Conservation (phyloP, 2,329 filamentous ascomycete genomes). For the Nemania bipapillata region DNA sequence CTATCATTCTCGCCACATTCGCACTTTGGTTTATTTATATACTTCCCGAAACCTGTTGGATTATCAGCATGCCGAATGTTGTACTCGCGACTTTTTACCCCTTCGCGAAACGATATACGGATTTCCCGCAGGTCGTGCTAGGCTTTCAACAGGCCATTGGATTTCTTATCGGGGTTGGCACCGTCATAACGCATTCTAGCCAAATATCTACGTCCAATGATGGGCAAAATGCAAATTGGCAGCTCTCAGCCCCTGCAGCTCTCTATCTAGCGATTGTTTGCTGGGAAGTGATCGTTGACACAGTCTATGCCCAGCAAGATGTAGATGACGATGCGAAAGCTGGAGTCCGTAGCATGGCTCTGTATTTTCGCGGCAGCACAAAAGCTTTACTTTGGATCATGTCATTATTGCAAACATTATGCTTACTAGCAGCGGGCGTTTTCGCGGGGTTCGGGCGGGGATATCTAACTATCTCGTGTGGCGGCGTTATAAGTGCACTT, state of each 20-base stretch:
- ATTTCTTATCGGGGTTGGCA: background rate
- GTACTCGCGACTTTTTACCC: background rate
- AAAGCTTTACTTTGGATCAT: background rate
- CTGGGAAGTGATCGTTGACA: conserved; percentile 21
- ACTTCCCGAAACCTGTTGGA: background rate
- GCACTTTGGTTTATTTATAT: background rate
- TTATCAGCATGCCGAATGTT: background rate
- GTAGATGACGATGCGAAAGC: conserved; percentile 25
- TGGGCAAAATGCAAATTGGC: background rate
- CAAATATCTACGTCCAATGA: too few species aligned
- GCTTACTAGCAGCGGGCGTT: background rate
- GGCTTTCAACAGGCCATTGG: background rate
- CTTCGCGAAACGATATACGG: background rate
- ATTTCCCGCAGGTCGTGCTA: conserved; percentile 8
- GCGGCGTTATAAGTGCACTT: background rate
- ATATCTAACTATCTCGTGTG: background rate
- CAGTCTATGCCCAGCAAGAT: conserved; percentile 29
- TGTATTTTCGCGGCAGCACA: background rate
- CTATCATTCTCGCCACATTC: background rate
- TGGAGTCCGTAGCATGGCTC: conserved; percentile 26
- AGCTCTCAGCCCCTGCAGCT: background rate
- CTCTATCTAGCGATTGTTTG: conserved; percentile 16
- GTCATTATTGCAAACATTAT: background rate
- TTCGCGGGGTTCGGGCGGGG: background rate
- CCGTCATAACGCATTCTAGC: too few species aligned